Evolutionary conservation across 805 yeast species (phyloP), one percentile per base, ranked within the genome.

Genomic region (Candida ulmi): DNA sequence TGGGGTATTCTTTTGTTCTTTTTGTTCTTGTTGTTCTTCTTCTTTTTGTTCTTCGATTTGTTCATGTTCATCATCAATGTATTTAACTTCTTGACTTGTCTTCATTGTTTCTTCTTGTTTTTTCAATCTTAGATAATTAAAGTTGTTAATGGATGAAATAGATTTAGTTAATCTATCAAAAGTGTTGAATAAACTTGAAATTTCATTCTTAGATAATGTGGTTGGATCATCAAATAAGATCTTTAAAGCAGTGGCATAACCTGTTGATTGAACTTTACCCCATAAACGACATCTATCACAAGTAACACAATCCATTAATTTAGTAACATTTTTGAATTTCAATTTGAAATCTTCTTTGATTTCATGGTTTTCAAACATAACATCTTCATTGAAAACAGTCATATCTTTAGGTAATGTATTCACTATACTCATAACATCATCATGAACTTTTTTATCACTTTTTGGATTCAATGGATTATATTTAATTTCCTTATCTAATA

Each of bases 181-280:
- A 0, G 98, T 91, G 65, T 93, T 93, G 52, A 93, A 67, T 48
- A 93, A 73, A 1, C 96, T 95, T 38, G 91, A 91, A 43, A 93
- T 66, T 64, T 93, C 99, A 43, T 86, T 79, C 51, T 88, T 74
- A 30, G 85, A 70, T 33, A 83, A 74, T 21, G 74, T 74, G 33
- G 54, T 58, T 29, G 65, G 66, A n/a, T 56, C 58, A 59, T 91
- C 98, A 59, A 93, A 88, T 43, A 93, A 67, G 18, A 91, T 75
- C 60, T 93, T 93, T 55, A 93, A 73, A 2, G 96, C 95, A 8
- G 99, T 93, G 16, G 97, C 99, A 61, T 93, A 93, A 17, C 99
- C 99, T 13, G 93, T 87, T 2, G 95, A 88, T 66, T 93, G 99
- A 24, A 93, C 76, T 62, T 93, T 93, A 9, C 99, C 99, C 99